Base-by-base conservation (phyloP, 768 basidiomycete genomes). In the Coprinopsis sp. region DNA sequence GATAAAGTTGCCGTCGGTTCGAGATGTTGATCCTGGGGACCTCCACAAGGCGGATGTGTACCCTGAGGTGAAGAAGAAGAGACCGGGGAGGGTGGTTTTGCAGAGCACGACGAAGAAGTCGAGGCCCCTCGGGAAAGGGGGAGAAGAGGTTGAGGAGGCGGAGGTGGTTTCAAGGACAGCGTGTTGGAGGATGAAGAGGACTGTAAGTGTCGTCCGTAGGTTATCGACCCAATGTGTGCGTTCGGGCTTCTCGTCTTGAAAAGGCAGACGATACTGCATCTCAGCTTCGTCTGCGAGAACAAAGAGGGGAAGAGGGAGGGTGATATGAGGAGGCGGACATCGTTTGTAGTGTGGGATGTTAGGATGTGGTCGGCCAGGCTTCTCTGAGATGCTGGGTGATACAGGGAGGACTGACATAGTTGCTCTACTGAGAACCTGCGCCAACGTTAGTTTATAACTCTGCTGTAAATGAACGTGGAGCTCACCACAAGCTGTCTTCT, bases 31-130 rank as follows among this genome's bases (percentile, higher is more conserved):
- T 18, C 34, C 34, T 6, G 34, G 7, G 16, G 21, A 23, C 11
- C 25, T 22, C 12, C 22, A 18, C 22, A 23, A 21, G 22, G 37
- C 6, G 21, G 13, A 19, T 23, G 37, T 39, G 18, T 31, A 44
- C 13, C 43, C 43, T 22, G 43, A 30, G 13, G 33, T 44, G 30
- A 44, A 33, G 43, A 31, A 44, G 43, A 44, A 33, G 12, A 44
- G 19, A 11, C 43, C 43, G 11, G 43, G 43, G 30, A 44, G 3
- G 28, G 33, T 16, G 4, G 43, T 44, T 22, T 27, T 33, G 29
- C 29, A 14, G 12, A 44, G 22, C 10, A 33, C 5, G 12, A 44
- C 43, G 30, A 44, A 44, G 13, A 44, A 14, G 11, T 14, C 23
- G 29, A 44, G 43, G 6, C 27, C 29, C 19, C 29, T 21, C 11